phyloP scores from a whole-genome alignment of 495 filamentous ascomycete species.

The Hyaloscypha finlandica region DNA sequence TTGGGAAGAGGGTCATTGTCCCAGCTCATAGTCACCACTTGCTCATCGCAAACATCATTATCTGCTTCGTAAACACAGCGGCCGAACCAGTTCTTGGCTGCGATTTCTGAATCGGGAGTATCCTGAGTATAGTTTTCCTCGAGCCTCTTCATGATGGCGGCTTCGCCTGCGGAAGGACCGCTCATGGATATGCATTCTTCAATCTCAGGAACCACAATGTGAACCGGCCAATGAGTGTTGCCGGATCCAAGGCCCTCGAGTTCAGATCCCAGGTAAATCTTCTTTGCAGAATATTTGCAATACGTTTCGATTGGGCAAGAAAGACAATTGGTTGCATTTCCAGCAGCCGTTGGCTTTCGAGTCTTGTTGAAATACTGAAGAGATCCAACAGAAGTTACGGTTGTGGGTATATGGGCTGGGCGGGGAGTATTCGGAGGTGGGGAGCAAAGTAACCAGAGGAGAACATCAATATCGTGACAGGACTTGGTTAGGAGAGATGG shows the following conservation, averaged over 20 bases:
- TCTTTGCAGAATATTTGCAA: conserved; percentile 82
- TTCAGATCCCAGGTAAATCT: conserved; percentile 67
- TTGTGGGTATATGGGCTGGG: conserved; percentile 70
- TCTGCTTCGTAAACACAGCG: conserved; percentile 91
- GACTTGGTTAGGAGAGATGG: conserved; percentile 89
- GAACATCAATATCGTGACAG: conserved; percentile 90
- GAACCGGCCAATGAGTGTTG: conserved; percentile 76
- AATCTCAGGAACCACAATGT: conserved; percentile 87
- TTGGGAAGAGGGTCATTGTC: conserved; percentile 57
- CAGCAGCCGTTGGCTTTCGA: conserved; percentile 74
- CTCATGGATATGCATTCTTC: conserved; percentile 59
- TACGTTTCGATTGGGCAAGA: conserved; percentile 69
- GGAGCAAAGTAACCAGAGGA: conserved; percentile 84
- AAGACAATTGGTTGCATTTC: conserved; percentile 83
- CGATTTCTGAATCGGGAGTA: conserved; percentile 53
- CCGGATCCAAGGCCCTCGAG: conserved; percentile 50
- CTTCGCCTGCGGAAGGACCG: conserved; percentile 42
- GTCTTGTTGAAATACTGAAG: conserved; percentile 70
- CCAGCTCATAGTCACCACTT: conserved; percentile 85
- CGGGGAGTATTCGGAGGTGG: conserved; percentile 45
- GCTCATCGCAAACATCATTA: conserved; percentile 91
- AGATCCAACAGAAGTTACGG: conserved; percentile 70
- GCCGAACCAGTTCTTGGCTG: conserved; percentile 78
- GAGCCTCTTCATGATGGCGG: conserved; percentile 54
- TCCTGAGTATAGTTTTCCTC: conserved; percentile 66